A percentile compares a stretch with the other conserved stretches of the same genome.
phyloP scores from a whole-genome alignment of 345 rosid genomes.

The Brassica incana region DNA sequence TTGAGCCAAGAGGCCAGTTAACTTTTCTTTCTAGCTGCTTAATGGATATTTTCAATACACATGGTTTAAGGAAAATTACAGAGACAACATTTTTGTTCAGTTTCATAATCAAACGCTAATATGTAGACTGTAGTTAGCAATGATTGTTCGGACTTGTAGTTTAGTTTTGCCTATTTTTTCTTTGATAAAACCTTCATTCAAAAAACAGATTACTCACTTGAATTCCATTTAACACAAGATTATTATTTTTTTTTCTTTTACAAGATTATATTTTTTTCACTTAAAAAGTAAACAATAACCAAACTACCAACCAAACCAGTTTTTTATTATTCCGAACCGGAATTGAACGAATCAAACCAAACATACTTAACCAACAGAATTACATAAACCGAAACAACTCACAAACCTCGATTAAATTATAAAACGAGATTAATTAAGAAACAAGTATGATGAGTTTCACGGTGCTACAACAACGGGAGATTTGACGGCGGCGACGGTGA shows the following conservation, averaged over 20 bases:
- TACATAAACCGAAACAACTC: constrained; percentile 21
- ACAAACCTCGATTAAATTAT: constrained; percentile 3
- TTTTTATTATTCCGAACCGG: constrained; percentile 15
- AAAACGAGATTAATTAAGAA: background rate
- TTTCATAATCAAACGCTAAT: background rate
- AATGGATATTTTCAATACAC: background rate
- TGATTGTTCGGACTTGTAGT: background rate
- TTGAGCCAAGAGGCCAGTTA: background rate
- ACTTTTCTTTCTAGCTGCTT: background rate
- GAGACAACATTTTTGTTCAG: background rate
- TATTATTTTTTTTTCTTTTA: background rate
- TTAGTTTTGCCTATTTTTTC: background rate
- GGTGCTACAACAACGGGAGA: constrained; percentile 34
- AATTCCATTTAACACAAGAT: background rate
- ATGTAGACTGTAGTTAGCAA: background rate
- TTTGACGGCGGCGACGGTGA: constrained; percentile 56
- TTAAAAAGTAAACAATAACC: background rate
- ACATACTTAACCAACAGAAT: constrained; percentile 27
- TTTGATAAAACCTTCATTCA: background rate
- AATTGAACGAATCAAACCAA: constrained; percentile 10
- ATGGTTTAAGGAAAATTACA: background rate
- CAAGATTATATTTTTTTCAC: background rate
- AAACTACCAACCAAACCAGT: constrained; percentile 14
- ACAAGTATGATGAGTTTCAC: constrained; percentile 24
- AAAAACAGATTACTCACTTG: background rate